Conservation (phyloP, 257 asterid genomes). For the Fraxinus excelsior region DNA sequence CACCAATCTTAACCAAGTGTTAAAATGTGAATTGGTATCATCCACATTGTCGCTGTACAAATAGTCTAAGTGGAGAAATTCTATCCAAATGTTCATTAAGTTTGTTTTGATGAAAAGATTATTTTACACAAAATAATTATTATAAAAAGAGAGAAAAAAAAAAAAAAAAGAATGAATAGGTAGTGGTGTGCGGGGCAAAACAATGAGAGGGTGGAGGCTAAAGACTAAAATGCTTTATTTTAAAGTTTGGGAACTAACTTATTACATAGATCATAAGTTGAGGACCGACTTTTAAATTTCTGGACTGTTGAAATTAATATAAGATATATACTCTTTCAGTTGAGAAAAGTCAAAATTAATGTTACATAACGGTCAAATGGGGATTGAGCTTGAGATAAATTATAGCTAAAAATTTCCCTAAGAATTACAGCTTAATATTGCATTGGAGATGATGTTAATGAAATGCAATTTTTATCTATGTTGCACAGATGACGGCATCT, state of each 20-base stretch:
- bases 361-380: no score
- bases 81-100: no score
- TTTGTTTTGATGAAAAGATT: no score
- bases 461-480: neutral
- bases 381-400: neutral
- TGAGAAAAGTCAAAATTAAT: neutral
- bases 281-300: neutral
- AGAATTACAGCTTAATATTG: neutral
- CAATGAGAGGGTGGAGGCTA: no score
- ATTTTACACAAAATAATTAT: no score
- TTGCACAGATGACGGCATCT: constrained; percentile 88
- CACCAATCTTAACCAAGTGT: no score
- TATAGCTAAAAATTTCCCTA: neutral
- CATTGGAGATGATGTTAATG: neutral
- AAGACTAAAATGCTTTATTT: no score
- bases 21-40: no score
- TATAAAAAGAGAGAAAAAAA: no score
- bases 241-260: neutral
- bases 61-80: no score
- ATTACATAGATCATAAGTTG: neutral
- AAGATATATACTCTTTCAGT: neutral
- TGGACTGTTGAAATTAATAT: neutral
- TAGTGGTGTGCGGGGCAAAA: no score
- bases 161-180: neutral
- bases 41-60: neutral